Evolutionary conservation across 805 yeast species (phyloP).

Genomic region (Myxozyma neotropica): DNA sequence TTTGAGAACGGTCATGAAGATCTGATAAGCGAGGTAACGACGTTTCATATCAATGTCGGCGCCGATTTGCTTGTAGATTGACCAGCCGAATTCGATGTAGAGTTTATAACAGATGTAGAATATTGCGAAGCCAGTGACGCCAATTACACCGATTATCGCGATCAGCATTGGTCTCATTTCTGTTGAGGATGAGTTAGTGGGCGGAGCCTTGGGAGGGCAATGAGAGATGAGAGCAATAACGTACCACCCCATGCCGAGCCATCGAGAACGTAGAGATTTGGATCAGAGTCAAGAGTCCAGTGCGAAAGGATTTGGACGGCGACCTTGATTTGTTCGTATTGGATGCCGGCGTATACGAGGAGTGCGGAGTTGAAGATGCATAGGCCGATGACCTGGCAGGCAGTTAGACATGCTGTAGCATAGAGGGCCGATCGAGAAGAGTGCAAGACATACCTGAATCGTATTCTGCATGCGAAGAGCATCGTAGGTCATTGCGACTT

Average conservation of each 20-base stretch:
- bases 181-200: background rate
- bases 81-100: constrained; percentile 50
- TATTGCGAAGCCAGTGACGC: constrained; percentile 44
- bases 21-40: constrained; percentile 46
- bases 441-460: constrained; percentile 35
- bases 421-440: background rate
- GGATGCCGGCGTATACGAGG: constrained; percentile 53
- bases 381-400: constrained; percentile 39
- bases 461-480: constrained; percentile 49
- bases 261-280: constrained; percentile 16
- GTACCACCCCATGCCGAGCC: constrained; percentile 28
- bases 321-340: constrained; percentile 47
- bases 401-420: too few relatives aligned
- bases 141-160: constrained; percentile 50
- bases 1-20: constrained; percentile 47
- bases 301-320: constrained; percentile 37
- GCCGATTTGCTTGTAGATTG: constrained; percentile 53
- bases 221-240: background rate
- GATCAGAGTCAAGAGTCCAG: constrained; percentile 19
- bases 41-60: constrained; percentile 49
- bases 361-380: constrained; percentile 49
- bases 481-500: constrained; percentile 45
- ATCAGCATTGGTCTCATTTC: constrained; percentile 45
- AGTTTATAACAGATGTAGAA: constrained; percentile 43
- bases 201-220: too few relatives aligned